Evolutionary conservation across 805 yeast genomes (phyloP), one percentile per base, ranked within the genome.

Genomic region (Hyphopichia homilentoma): DNA sequence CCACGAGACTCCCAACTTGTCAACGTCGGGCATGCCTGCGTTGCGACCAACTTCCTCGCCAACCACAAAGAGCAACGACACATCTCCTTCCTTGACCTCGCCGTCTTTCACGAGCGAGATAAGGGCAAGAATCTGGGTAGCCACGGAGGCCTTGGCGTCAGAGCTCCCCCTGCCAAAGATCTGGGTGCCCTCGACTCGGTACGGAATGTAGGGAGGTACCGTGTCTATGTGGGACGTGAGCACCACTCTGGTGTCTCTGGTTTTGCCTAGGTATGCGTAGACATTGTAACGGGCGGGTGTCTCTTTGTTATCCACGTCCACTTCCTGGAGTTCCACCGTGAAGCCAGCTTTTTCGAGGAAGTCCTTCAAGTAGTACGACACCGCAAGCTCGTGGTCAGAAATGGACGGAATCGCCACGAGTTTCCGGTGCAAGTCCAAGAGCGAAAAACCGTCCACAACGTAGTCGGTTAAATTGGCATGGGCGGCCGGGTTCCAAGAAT

Each of bases 31-130:
- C 84, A 81, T 81, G 9, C 89, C 89, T 16, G 55, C 53, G 15
- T 87, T 88, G n/a, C n/a, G n/a, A 24, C 70, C 71, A n/a, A 65
- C 59, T 48, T 81, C 89, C 51, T 81, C 89, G 3, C 81, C 83
- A n/a, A 80, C 81, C 5, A 80, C 88, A 48, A 62, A 80, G 29
- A 81, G 54, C 7, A 81, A 51, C 1, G 77, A 58, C 5, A 77
- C 65, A 35, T 82, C 86, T 9, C 81, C 84, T 28, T 70, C 75
- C 7, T 46, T 36, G 12, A 76, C 43, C 13, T 51, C 43, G 1
- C 62, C 62, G 2, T 52, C 50, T 3, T 59, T 48, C 4, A 68
- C 37, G 22, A 81, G 47, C 25, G 75, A 72, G n/a, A 69, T 51
- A 18, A 70, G 67, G 1, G 86, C 76, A 18, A 66, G 57, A 5